phyloP scores from a whole-genome alignment of 225 moss, liverwort and hornwort genomes.

The Physcomitrium patens region DNA sequence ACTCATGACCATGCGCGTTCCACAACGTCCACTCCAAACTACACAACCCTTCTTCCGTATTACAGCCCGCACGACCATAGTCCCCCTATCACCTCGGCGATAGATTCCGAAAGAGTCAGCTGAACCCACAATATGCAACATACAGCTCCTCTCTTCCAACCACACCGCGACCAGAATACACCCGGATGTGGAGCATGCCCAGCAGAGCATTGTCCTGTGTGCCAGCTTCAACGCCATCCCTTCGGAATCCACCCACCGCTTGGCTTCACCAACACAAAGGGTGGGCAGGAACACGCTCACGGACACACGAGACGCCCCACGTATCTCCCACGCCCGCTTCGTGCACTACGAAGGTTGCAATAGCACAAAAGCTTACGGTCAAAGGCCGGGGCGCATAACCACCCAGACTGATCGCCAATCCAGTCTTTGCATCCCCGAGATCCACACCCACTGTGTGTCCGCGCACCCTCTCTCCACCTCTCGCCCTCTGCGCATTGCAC shows the following conservation, averaged over 20 bases:
- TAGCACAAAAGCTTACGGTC: conserved; percentile 49
- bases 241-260: background rate
- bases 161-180: too few species aligned
- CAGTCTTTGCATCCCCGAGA: conserved; percentile 87
- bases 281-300: background rate
- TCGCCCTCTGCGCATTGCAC: conserved; percentile 76
- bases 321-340: background rate
- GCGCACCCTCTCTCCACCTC: conserved; percentile 43
- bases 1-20: too few species aligned
- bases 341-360: conserved; percentile 6
- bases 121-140: too few species aligned
- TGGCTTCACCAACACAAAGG: background rate
- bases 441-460: conserved; percentile 83
- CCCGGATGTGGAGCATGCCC: too few species aligned
- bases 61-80: too few species aligned
- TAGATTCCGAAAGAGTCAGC: too few species aligned
- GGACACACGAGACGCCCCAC: background rate
- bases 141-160: too few species aligned
- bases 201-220: too few species aligned
- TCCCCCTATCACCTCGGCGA: too few species aligned
- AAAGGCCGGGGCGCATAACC: conserved; percentile 92
- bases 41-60: too few species aligned
- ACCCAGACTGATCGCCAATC: conserved; percentile 76
- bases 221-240: background rate
- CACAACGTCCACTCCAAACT: too few species aligned